These are phyloP conservation scores for Aureobasidium sp. DNA, from an alignment of 2,329 filamentous ascomycete species.

Conservation along the genomic window DNA sequence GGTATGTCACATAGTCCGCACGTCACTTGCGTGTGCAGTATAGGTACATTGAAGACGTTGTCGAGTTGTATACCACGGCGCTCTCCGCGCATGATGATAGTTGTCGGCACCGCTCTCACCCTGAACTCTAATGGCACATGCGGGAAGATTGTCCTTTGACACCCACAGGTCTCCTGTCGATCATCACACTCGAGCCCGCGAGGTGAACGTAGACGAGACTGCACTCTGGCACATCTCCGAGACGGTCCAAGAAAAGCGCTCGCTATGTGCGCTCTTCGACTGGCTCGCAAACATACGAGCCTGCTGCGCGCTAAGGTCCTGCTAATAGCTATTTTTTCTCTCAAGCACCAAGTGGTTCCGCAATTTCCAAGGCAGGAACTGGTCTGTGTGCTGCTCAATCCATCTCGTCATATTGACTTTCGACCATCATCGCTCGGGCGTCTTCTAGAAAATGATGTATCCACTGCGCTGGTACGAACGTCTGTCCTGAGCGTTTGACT, in stretches of 20 bases:
- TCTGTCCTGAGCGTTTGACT: slow-evolving; percentile 12
- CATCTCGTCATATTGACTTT: slow-evolving; percentile 13
- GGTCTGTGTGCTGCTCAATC: not conserved
- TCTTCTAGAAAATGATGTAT: slow-evolving; percentile 3
- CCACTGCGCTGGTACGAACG: slow-evolving; percentile 8
- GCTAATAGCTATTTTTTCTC: not conserved
- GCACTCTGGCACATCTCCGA: not conserved
- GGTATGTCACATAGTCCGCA: not conserved
- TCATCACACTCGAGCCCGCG: not conserved
- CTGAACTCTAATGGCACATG: slow-evolving; percentile 8
- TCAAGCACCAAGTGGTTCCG: not conserved
- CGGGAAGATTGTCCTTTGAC: not conserved
- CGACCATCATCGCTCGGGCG: not conserved
- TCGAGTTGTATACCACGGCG: not conserved
- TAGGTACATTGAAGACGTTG: not conserved
- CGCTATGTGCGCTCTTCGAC: not conserved
- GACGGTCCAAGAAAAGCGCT: not conserved
- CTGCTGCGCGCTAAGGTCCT: not conserved
- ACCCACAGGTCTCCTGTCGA: slow-evolving; percentile 5
- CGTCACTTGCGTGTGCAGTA: not conserved
- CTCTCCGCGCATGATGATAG: not conserved
- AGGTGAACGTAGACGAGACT: not conserved
- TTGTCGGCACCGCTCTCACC: not conserved
- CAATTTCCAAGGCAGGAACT: not conserved
- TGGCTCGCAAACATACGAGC: not conserved